Conservation (phyloP, 129 eudicot genomes). For the Escallonia rubra region DNA sequence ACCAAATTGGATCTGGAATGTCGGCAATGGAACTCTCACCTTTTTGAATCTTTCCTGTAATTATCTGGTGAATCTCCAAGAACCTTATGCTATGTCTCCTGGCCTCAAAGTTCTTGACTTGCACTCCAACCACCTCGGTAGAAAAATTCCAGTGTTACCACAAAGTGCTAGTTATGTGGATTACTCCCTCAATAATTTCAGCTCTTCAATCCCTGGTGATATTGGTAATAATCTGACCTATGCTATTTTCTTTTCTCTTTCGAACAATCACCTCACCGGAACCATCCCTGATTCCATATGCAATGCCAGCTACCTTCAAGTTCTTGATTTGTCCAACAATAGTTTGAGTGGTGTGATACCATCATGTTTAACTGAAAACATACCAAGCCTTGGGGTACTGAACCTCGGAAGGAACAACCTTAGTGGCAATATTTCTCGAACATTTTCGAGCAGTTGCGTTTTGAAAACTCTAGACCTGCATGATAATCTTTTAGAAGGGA, state of each 20-base stretch:
- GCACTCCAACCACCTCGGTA: constrained; percentile 41
- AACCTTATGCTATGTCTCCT: constrained; percentile 12
- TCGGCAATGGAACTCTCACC: constrained; percentile 20
- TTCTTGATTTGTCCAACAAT: constrained; percentile 57
- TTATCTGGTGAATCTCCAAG: constrained; percentile 22
- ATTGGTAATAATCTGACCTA: constrained; percentile 14
- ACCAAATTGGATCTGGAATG: constrained; percentile 63
- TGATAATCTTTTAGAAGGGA: constrained; percentile 14
- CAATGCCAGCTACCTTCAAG: constrained; percentile 31
- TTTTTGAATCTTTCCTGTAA: constrained; percentile 63
- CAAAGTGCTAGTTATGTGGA: constrained; percentile 34
- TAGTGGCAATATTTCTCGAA: constrained; percentile 10
- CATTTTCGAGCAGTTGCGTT: constrained; percentile 10
- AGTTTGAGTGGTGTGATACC: constrained; percentile 37
- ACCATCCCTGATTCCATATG: constrained; percentile 45
- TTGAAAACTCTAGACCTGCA: constrained; percentile 20
- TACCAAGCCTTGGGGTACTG: constrained; percentile 33
- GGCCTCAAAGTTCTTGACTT: constrained; percentile 41
- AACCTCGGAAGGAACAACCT: constrained; percentile 27
- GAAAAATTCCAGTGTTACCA: constrained; percentile 45
- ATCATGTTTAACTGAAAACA: constrained; percentile 29
- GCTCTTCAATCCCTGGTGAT: constrained; percentile 28
- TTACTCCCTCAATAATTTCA: constrained; percentile 53
- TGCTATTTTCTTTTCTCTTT: constrained; percentile 42
- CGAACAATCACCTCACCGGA: constrained; percentile 43